phyloP scores from a whole-genome alignment of 2,329 filamentous ascomycete species.

The Pseudogymnoascus sp. region DNA sequence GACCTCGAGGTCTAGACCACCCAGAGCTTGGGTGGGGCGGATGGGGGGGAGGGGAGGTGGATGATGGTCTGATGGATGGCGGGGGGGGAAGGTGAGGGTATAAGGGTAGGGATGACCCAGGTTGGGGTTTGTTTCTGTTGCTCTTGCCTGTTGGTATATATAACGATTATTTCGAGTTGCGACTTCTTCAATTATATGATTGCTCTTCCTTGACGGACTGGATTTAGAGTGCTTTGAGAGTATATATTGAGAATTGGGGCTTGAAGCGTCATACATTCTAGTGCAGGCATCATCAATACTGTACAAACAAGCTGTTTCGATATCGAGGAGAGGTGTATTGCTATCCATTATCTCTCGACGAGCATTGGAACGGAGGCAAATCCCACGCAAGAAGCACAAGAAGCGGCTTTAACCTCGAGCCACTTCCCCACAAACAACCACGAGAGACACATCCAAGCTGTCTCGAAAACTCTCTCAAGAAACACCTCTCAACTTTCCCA shows the following conservation, averaged over 20 bases:
- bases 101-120: not conserved
- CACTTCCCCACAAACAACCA: not conserved
- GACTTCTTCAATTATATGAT: not conserved
- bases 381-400: not conserved
- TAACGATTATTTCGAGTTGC: not conserved
- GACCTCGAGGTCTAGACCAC: not conserved
- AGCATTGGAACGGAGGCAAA: not conserved
- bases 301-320: not conserved
- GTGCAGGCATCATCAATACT: not conserved
- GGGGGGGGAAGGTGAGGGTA: not conserved
- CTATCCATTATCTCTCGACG: not conserved
- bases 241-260: not conserved
- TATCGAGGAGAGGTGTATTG: not conserved
- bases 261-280: slow-evolving; percentile 1
- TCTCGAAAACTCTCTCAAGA: not conserved
- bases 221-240: not conserved
- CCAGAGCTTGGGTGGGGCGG: not conserved
- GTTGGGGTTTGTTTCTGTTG: not conserved
- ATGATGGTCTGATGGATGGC: not conserved
- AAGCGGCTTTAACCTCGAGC: not conserved
- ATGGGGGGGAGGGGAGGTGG: not conserved
- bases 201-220: not conserved
- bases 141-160: not conserved
- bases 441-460: not conserved
- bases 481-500: not conserved